phyloP scores from a whole-genome alignment of 2,329 filamentous ascomycete species.

The Ophiobolus disseminans region DNA sequence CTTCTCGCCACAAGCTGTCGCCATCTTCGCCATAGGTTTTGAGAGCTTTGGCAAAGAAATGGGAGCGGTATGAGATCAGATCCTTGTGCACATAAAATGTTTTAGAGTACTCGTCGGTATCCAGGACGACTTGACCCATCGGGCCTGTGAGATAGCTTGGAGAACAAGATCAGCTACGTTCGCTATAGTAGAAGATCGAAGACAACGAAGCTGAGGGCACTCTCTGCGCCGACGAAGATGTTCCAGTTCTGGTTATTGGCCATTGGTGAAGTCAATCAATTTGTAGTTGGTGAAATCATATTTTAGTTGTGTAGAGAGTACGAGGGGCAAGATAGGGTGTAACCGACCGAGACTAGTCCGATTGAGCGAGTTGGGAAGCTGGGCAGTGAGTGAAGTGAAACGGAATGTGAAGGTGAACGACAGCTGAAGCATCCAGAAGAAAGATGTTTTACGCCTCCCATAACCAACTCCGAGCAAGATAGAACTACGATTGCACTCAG shows the following conservation, averaged over 20 bases:
- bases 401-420: too few species aligned
- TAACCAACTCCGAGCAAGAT: too few species aligned
- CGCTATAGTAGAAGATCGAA: neutral
- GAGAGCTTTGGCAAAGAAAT: conserved; percentile 11
- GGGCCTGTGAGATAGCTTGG: neutral
- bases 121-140: neutral
- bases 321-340: neutral
- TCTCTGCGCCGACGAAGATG: neutral
- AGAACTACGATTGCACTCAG: too few species aligned
- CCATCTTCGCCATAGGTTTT: neutral
- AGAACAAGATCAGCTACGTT: neutral
- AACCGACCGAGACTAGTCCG: too few species aligned
- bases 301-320: too few species aligned
- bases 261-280: neutral
- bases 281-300: too few species aligned
- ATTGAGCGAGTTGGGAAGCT: too few species aligned
- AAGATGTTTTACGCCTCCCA: neutral
- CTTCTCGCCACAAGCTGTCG: neutral
- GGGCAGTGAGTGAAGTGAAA: too few species aligned
- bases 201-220: neutral
- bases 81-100: conserved; percentile 2
- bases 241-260: neutral
- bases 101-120: neutral
- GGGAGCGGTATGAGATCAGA: conserved; percentile 5
- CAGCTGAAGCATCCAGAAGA: neutral